Conservation (phyloP, 163 green algal genomes). For the Scenedesmus sp. region DNA sequence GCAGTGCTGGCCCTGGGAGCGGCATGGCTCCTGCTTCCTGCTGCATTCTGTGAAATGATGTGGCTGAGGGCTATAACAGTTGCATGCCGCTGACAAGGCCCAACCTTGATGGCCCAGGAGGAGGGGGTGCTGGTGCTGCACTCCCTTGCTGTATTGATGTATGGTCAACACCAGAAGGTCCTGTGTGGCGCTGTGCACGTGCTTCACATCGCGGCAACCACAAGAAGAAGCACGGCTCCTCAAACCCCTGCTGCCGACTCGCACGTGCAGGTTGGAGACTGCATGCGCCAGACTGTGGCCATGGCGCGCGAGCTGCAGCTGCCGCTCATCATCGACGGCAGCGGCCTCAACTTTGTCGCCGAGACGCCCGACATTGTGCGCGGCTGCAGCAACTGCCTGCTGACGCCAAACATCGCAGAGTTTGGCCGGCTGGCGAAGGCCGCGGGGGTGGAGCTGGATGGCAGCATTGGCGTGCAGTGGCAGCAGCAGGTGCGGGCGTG, state of each 20-base stretch:
- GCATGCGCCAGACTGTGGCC: not conserved
- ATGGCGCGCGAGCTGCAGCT: slow-evolving; percentile 29
- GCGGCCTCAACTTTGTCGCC: slow-evolving; percentile 64
- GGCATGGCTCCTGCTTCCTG: too few species aligned
- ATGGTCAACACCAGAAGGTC: not conserved
- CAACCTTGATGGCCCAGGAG: too few species aligned
- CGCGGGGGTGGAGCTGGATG: slow-evolving; percentile 64
- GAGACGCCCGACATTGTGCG: slow-evolving; percentile 27
- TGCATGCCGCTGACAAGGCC: too few species aligned
- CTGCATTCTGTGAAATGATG: too few species aligned
- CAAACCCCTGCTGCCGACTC: not conserved
- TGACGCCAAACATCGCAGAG: slow-evolving; percentile 94
- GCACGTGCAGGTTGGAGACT: slow-evolving; percentile 21
- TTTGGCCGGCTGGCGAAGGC: slow-evolving; percentile 78
- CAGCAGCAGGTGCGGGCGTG: slow-evolving; percentile 56
- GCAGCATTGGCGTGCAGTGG: slow-evolving; percentile 59
- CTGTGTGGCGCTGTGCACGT: not conserved
- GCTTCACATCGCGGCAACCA: not conserved
- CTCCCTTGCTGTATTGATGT: not conserved
- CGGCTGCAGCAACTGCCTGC: slow-evolving; percentile 77
- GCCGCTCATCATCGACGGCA: slow-evolving; percentile 67
- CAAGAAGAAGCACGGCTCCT: not conserved
- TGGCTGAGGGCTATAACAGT: too few species aligned
- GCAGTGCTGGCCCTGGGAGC: too few species aligned
- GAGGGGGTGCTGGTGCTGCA: not conserved